These are phyloP conservation scores for Craterostigma plantagineum DNA, from an alignment of 257 asterid species.

Conservation along the genomic window DNA sequence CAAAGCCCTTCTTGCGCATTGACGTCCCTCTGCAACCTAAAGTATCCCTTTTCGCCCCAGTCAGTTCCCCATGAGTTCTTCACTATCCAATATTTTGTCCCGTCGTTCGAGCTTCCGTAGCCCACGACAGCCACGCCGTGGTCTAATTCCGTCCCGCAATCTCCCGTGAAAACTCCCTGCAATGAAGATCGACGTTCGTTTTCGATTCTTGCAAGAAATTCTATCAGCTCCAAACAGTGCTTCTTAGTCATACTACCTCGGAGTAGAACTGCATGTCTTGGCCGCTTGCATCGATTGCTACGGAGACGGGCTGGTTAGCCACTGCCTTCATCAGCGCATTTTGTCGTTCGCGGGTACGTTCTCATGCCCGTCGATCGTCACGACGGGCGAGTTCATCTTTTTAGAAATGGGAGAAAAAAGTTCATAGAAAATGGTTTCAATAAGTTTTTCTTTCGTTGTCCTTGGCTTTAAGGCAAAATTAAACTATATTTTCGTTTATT, in stretches of 20 bases:
- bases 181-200: neutral
- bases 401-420: no score
- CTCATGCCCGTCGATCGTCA: slow-evolving; percentile 64
- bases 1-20: slow-evolving; percentile 37
- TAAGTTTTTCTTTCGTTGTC: no score
- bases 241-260: no score
- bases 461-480: no score
- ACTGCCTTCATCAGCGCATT: slow-evolving; percentile 75
- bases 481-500: no score
- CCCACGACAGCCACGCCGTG: slow-evolving; percentile 69
- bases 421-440: no score
- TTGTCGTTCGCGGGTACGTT: slow-evolving; percentile 51
- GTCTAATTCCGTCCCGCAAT: slow-evolving; percentile 58
- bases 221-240: no score
- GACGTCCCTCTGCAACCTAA: slow-evolving; percentile 35
- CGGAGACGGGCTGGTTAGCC: slow-evolving; percentile 69
- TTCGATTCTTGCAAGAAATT: neutral
- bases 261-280: slow-evolving; percentile 61
- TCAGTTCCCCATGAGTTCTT: slow-evolving; percentile 57
- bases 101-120: slow-evolving; percentile 45
- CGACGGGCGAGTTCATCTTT: slow-evolving; percentile 60
- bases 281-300: slow-evolving; percentile 74
- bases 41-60: slow-evolving; percentile 69
- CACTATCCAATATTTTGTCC: slow-evolving; percentile 59
- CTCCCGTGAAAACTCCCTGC: slow-evolving; percentile 51